These are phyloP conservation scores for Pichia nakasei DNA, from an alignment of 805 yeast genomes.

Conservation along the genomic window DNA sequence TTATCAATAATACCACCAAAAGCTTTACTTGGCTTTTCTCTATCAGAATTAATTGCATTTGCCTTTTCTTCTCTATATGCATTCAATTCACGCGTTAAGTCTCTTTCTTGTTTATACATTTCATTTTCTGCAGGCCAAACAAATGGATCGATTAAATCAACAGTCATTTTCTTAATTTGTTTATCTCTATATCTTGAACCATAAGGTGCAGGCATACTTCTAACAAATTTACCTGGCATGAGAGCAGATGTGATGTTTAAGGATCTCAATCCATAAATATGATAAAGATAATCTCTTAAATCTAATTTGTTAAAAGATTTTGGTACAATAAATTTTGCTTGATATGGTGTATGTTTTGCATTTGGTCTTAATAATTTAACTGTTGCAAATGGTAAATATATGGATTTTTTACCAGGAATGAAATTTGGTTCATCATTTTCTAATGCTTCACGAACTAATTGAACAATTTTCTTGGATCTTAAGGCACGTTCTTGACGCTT, in stretches of 20 bases:
- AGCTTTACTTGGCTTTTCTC: slow-evolving; percentile 55
- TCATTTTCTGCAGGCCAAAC: slow-evolving; percentile 74
- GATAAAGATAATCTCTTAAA: slow-evolving; percentile 85
- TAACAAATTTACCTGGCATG: slow-evolving; percentile 57
- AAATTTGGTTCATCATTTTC: slow-evolving; percentile 69
- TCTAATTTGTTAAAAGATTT: slow-evolving; percentile 89
- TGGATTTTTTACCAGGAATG: slow-evolving; percentile 63
- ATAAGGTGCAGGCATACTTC: slow-evolving; percentile 44
- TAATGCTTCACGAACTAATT: slow-evolving; percentile 36
- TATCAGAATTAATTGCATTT: slow-evolving; percentile 55
- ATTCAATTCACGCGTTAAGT: slow-evolving; percentile 36
- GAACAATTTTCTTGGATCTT: slow-evolving; percentile 22
- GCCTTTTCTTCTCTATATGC: slow-evolving; percentile 44
- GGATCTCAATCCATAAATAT: slow-evolving; percentile 85
- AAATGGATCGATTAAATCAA: slow-evolving; percentile 92
- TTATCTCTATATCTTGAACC: slow-evolving; percentile 67
- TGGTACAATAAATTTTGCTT: slow-evolving; percentile 94
- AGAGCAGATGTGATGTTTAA: slow-evolving; percentile 82
- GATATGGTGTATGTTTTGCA: slow-evolving; percentile 96
- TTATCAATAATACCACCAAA: slow-evolving; percentile 59
- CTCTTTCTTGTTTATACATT: slow-evolving; percentile 26
- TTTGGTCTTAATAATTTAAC: slow-evolving; percentile 77
- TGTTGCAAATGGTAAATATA: slow-evolving; percentile 81
- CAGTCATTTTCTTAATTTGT: slow-evolving; percentile 91
- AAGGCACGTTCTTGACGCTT: slow-evolving; percentile 18